phyloP scores from a whole-genome alignment of 495 filamentous ascomycete genomes.

The Trichoderma erinaceum region DNA sequence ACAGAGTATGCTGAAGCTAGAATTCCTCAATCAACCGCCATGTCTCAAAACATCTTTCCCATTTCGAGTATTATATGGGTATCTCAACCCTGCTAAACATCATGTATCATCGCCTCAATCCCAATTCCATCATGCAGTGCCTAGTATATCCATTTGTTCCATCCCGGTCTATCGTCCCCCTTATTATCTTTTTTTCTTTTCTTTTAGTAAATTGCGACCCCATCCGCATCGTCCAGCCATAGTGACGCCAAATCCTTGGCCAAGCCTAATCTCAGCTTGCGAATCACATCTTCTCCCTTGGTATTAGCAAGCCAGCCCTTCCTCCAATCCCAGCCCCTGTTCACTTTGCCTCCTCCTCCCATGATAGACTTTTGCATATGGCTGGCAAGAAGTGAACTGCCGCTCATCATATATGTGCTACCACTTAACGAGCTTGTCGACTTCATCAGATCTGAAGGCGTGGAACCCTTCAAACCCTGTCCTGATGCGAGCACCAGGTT shows the following conservation, averaged over 20 bases:
- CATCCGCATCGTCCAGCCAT: conserved; percentile 54
- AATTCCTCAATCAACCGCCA: not conserved
- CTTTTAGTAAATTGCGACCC: conserved; percentile 10
- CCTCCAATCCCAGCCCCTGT: conserved; percentile 85
- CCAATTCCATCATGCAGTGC: not conserved
- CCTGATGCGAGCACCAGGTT: conserved; percentile 44
- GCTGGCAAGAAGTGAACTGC: conserved; percentile 65
- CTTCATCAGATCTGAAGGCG: conserved; percentile 59
- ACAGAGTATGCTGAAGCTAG: not conserved
- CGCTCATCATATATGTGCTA: conserved; percentile 56
- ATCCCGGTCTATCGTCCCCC: not conserved
- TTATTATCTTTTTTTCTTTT: not conserved
- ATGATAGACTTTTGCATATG: conserved; percentile 50
- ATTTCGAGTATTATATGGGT: conserved; percentile 7
- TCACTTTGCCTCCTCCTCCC: conserved; percentile 50
- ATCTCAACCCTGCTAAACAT: not conserved
- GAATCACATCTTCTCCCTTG: conserved; percentile 60
- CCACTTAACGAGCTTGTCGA: conserved; percentile 53
- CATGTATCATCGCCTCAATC: not conserved
- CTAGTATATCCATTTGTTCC: not conserved
- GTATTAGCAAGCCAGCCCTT: conserved; percentile 50
- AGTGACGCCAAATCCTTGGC: conserved; percentile 61
- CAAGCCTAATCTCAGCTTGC: conserved; percentile 64
- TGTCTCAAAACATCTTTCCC: not conserved
- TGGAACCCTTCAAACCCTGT: conserved; percentile 40